Conservation (phyloP, 371 early-diverging fungal species). For the Saksenaea oblongispora region DNA sequence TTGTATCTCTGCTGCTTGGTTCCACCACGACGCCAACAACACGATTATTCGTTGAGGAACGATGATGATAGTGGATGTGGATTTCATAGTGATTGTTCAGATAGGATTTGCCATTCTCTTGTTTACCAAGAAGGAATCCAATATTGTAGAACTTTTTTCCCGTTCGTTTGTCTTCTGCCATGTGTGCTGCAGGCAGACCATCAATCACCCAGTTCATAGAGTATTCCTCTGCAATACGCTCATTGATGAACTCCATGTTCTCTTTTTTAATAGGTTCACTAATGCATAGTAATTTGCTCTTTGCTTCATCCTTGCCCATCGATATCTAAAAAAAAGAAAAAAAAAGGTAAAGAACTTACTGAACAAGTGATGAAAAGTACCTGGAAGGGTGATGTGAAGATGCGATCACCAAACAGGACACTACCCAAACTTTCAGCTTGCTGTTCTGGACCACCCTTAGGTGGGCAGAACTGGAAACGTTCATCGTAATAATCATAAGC, state of each 20-base stretch:
- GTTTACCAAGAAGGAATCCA: conserved; percentile 39
- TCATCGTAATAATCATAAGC: conserved; percentile 87
- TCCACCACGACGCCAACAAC: conserved; percentile 83
- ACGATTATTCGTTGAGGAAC: conserved; percentile 52
- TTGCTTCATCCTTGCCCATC: conserved; percentile 33
- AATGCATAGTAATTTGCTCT: conserved; percentile 71
- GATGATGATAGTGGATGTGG: conserved; percentile 74
- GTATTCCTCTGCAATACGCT: conserved; percentile 82
- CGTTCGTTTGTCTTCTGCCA: conserved; percentile 59
- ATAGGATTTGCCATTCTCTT: conserved; percentile 9
- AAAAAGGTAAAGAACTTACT: not conserved
- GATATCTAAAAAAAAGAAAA: conserved; percentile 5
- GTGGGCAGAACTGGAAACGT: conserved; percentile 85
- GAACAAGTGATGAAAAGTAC: conserved; percentile 33
- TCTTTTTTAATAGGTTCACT: conserved; percentile 57
- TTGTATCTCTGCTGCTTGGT: conserved; percentile 59
- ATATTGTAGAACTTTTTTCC: conserved; percentile 69
- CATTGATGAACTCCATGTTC: conserved; percentile 85
- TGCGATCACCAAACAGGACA: conserved; percentile 95
- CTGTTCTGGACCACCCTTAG: conserved; percentile 65
- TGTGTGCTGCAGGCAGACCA: conserved; percentile 87
- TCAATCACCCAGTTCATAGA: conserved; percentile 88
- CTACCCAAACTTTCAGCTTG: conserved; percentile 87
- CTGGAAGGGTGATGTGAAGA: conserved; percentile 83
- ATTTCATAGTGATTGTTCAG: conserved; percentile 87